Evolutionary conservation across 495 filamentous ascomycete genomes (phyloP).

Genomic region (Penicillium arizonense): DNA sequence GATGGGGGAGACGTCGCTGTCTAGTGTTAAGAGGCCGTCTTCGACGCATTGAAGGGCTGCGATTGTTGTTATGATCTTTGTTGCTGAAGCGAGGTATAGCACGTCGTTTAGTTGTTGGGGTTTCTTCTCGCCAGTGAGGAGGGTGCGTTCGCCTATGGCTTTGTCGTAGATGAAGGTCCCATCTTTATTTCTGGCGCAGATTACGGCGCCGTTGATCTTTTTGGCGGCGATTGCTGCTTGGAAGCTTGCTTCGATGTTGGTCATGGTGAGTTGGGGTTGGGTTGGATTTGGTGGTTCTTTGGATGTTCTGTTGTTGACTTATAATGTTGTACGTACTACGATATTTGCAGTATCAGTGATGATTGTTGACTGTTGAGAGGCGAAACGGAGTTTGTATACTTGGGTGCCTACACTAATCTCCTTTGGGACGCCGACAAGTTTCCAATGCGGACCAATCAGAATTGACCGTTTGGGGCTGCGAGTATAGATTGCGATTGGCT

Average conservation of each 20-base stretch:
- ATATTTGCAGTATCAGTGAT: too few relatives aligned
- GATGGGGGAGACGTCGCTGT: conserved; percentile 34
- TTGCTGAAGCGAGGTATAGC: conserved; percentile 28
- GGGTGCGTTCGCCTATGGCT: conserved; percentile 28
- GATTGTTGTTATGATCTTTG: conserved; percentile 24
- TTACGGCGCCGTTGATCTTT: conserved; percentile 25
- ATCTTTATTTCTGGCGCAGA: conserved; percentile 21
- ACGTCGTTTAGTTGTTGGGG: conserved; percentile 33
- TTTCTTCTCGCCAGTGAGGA: conserved; percentile 37
- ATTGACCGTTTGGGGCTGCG: too few relatives aligned
- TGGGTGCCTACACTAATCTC: too few relatives aligned
- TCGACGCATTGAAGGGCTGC: conserved; percentile 50
- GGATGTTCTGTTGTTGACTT: too few relatives aligned
- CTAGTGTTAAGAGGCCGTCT: conserved; percentile 38
- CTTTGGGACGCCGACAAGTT: too few relatives aligned
- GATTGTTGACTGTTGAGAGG: too few relatives aligned
- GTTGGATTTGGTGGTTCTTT: too few relatives aligned
- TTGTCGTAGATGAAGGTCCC: conserved; percentile 29
- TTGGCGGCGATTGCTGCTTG: conserved; percentile 26
- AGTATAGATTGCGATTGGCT: too few relatives aligned
- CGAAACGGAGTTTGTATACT: too few relatives aligned
- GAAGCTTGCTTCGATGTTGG: conserved; percentile 23
- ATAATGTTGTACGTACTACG: too few relatives aligned
- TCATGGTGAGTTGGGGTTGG: not conserved
- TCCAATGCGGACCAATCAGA: too few relatives aligned